A percentile compares a stretch with the other conserved stretches of the same genome.
These are phyloP conservation scores for Saccharomycodes ludwigii DNA, from an alignment of 805 yeast species.

Conservation along the genomic window DNA sequence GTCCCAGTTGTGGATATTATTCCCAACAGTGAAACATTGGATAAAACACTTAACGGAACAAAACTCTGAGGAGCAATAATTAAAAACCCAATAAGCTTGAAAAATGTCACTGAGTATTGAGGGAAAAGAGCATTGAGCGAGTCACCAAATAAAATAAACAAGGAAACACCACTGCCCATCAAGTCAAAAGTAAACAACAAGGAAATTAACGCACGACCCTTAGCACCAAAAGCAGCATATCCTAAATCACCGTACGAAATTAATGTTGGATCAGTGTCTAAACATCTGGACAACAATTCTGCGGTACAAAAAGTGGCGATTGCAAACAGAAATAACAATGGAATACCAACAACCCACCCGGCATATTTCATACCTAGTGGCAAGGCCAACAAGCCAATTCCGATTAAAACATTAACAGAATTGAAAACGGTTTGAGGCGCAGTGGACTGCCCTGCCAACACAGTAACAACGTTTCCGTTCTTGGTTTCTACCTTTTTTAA, in stretches of 20 bases:
- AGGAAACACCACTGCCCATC: slow-evolving; percentile 69
- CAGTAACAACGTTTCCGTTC: slow-evolving; percentile 59
- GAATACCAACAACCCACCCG: slow-evolving; percentile 60
- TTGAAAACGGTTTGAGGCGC: slow-evolving; percentile 68
- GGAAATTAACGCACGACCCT: slow-evolving; percentile 64
- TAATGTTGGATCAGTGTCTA: slow-evolving; percentile 69
- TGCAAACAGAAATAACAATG: slow-evolving; percentile 49
- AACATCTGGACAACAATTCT: slow-evolving; percentile 53
- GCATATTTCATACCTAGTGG: slow-evolving; percentile 58
- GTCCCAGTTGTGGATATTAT: slow-evolving; percentile 58
- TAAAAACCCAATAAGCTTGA: slow-evolving; percentile 57
- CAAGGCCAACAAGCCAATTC: slow-evolving; percentile 62
- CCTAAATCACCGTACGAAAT: slow-evolving; percentile 87
- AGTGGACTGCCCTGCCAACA: slow-evolving; percentile 73
- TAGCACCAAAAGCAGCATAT: slow-evolving; percentile 69
- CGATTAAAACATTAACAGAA: slow-evolving; percentile 64
- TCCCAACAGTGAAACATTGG: slow-evolving; percentile 59
- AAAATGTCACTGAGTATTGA: slow-evolving; percentile 34
- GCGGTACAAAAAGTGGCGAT: slow-evolving; percentile 68
- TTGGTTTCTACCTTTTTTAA: slow-evolving; percentile 33
- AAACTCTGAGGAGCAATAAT: slow-evolving; percentile 73
- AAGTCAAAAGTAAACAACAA: slow-evolving; percentile 65
- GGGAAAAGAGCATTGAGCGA: slow-evolving; percentile 64
- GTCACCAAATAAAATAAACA: slow-evolving; percentile 76
- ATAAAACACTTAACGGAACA: slow-evolving; percentile 60